Base-by-base conservation (phyloP, 2,329 filamentous ascomycete genomes). In the Paecilomyces variotii region DNA sequence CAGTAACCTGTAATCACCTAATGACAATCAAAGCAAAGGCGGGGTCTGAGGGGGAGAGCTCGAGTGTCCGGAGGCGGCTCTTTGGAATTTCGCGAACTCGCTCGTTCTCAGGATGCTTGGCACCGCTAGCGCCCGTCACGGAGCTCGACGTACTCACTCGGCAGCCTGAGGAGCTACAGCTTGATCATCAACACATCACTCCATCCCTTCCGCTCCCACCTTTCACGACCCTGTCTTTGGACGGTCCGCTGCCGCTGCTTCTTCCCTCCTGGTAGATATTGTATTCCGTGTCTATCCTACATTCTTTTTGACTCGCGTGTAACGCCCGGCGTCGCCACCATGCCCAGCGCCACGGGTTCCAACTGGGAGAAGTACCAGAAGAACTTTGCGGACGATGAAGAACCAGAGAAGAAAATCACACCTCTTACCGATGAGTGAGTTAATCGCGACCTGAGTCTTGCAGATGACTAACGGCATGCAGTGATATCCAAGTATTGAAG, bases 331-430 rank as follows among this genome's bases (percentile, higher is more conserved):
- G 68, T 66, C 71, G 62, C 73, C 72, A 80, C 68, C 75, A 85
- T 97, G 92, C 92, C 92, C 83, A 93, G 90, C 81, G 93, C 94
- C 78, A 96, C 89, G 70, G 94, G 94, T 75, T 80, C 84, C 77
- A 90, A 86, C 84, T 99, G 94, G 94, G 94, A 99, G 84, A 97
- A 97, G 82, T 97, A 96, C 83, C 85, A 90, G 80, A 97, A 97
- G 84, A 92, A 87, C 73, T 99, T 90, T 73, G 93, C 88, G 72
- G 94, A 99, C 72, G 94, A 99, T 70, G 94, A 97, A 76, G 82
- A 92, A 77, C 91, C 96, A 75, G 94, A 99, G 84, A 99, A 99
- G 88, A 99, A 99, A 86, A 99, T 99, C 74, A 93, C 91, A 61
- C 94, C 94, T 65, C 82, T 99, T 63, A 89, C 92, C 67, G 94